A percentile compares a stretch with the other conserved stretches of the same genome.
phyloP scores from a whole-genome alignment of 2,329 filamentous ascomycete species.

The Purpureocillium lavendulum region DNA sequence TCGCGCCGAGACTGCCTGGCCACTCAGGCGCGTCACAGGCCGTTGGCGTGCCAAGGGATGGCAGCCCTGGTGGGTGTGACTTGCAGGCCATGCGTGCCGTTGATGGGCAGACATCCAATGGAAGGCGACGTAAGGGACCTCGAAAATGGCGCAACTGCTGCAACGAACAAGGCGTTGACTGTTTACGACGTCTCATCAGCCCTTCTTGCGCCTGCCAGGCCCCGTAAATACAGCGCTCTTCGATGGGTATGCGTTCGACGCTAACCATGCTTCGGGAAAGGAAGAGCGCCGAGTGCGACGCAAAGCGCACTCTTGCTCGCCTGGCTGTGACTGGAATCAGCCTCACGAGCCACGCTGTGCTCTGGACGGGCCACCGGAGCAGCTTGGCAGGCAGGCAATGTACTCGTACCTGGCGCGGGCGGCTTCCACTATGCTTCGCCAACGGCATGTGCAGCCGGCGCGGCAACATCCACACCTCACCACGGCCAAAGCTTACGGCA shows the following conservation, averaged over 20 bases:
- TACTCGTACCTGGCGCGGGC: too few relatives aligned
- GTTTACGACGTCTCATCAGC: neutral
- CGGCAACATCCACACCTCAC: too few relatives aligned
- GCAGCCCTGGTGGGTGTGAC: neutral
- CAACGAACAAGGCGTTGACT: neutral
- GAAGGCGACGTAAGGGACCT: neutral
- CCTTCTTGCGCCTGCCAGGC: neutral
- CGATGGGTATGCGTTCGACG: neutral
- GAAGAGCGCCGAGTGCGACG: neutral
- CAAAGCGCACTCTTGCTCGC: neutral
- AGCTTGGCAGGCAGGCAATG: too few relatives aligned
- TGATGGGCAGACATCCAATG: neutral
- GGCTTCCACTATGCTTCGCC: too few relatives aligned
- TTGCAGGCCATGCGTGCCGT: neutral
- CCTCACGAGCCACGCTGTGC: too few relatives aligned
- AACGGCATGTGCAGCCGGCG: too few relatives aligned
- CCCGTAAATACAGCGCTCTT: neutral
- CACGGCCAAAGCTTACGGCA: too few relatives aligned
- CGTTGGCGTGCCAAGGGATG: too few relatives aligned
- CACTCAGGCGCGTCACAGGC: too few relatives aligned
- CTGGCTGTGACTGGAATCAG: too few relatives aligned
- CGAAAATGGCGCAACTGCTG: slow-evolving; percentile 2
- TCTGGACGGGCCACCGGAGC: too few relatives aligned
- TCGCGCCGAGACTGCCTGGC: too few relatives aligned
- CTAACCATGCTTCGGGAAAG: neutral